Base-by-base conservation (phyloP, 495 filamentous ascomycete species). In the Aspergillus nanangensis region DNA sequence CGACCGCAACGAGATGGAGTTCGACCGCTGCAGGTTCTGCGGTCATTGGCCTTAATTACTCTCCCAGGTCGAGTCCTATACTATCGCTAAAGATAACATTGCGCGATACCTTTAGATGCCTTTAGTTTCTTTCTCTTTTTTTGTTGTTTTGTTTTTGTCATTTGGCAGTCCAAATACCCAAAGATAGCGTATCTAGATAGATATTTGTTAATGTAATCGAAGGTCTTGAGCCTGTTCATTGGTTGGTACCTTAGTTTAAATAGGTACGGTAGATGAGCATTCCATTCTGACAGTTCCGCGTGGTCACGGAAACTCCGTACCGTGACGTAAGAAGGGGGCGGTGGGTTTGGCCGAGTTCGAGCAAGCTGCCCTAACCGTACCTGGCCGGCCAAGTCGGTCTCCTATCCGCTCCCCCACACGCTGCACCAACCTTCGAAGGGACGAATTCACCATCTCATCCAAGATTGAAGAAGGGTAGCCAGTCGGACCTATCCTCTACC, bases 81-180 rank as follows among this genome's bases (percentile, higher is more conserved):
- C 8, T 13, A 39, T 23, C 11, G 20, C n/a, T n/a, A n/a, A n/a
- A n/a, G n/a, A n/a, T n/a, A n/a, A n/a, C n/a, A n/a, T n/a, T n/a
- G n/a, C n/a, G 38, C 23, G 19, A 40, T 23, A 40, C n/a, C 25
- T 11, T 29, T 39, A 8, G 1, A 17, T 36, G 33, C 33, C 33
- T 15, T 39, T 15, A 19, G 5, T 37, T 39, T 22, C 7, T 19
- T 21, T 17, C 14, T 21, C 19, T 39, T 39, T 21, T 13, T 17
- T 21, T n/a, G 15, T 18, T 23, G 10, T 29, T 27, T 41, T 47
- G 15, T 32, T 32, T 15, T 25, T 42, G 19, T 36, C 34, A 22
- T 14, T 40, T 40, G 47, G 57, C 53, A 54, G 51, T 57, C 54
- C 50, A 44, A 62, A 65, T 61, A 62, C 62, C 62, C 62, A 52